Base-by-base conservation (phyloP, 805 yeast species). In the Pichia insulana region DNA sequence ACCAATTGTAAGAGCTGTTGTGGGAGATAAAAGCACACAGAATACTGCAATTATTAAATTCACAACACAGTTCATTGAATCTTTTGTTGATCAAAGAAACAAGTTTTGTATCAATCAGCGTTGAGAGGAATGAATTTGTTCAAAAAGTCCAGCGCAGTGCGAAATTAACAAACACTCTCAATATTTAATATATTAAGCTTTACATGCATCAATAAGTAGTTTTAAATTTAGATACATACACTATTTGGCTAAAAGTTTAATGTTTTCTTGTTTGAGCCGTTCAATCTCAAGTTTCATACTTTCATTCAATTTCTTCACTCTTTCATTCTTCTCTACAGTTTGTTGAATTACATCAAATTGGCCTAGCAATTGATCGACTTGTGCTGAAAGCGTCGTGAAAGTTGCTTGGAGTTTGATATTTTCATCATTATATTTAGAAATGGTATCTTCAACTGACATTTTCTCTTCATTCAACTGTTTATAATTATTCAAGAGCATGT, bases 401-500 rank as follows among this genome's bases (percentile, higher is more conserved):
- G 39, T 39, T 18, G 46, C 43, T 19, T 50, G 45, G 12, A 60
- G 40, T 9, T 47, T 45, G 4, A 41, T 42, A 42, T 58, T 59
- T 15, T 41, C 46, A 4, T 32, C 32, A 30, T 44, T 44, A 17
- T 58, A 41, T 20, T 53, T 53, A 26, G 44, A 43, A 5, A 61
- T 31, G 11, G 49, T 40, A 3, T 51, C 43, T 33, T 54, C 56
- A 41, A 57, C 54, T 40, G 55, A 55, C 45, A 55, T 53, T 32
- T 52, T 52, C 34, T 62, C 65, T 40, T 59, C 64, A 42, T 58
- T 61, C 39, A 60, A 38, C 44, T 61, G 64, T 37, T 59, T 56
- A 43, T 59, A 59, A 40, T 58, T 61, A 37, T 54, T 52, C 17
- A 57, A 44, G n/a, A 61, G 47, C 25, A 61, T 61, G 11, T 50